Conservation (phyloP, 805 yeast genomes). For the Metschnikowia kofuensis region DNA sequence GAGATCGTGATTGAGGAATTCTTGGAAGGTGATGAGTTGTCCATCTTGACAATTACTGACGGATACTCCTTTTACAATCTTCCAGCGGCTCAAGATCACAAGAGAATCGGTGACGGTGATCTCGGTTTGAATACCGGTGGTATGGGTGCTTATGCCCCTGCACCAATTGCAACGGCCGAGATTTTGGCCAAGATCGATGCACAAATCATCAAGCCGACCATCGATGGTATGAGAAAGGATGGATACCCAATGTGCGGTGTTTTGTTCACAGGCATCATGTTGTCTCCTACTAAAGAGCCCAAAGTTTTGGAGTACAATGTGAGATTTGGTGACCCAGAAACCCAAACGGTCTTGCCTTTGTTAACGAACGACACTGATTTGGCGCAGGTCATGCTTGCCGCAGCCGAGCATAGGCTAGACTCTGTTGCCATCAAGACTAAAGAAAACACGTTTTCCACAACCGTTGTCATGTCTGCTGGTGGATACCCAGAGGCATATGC, state of each 20-base stretch:
- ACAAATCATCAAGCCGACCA: constrained; percentile 82
- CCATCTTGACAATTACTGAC: constrained; percentile 87
- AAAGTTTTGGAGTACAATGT: constrained; percentile 96
- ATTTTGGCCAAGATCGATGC: constrained; percentile 67
- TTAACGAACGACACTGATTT: constrained; percentile 82
- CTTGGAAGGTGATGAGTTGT: constrained; percentile 94
- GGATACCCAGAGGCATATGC: constrained; percentile 90
- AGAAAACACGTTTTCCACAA: constrained; percentile 66
- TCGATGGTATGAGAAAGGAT: constrained; percentile 94
- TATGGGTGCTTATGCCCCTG: constrained; percentile 99
- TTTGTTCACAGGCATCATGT: constrained; percentile 91
- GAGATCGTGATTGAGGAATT: constrained; percentile 92
- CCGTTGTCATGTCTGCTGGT: constrained; percentile 95
- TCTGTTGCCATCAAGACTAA: constrained; percentile 61
- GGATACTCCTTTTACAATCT: constrained; percentile 88
- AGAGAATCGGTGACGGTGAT: constrained; percentile 91
- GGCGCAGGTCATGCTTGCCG: constrained; percentile 88
- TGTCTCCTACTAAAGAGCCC: constrained; percentile 78
- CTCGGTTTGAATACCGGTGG: constrained; percentile 97
- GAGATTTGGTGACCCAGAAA: constrained; percentile 98
- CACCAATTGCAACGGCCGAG: constrained; percentile 86
- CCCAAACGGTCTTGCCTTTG: constrained; percentile 92
- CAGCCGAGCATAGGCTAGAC: constrained; percentile 92
- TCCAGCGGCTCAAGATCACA: constrained; percentile 98
- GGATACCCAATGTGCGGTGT: constrained; percentile 96